Base-by-base conservation (phyloP, 1,284 basidiomycete genomes). In the Ustilago vetiveriae region DNA sequence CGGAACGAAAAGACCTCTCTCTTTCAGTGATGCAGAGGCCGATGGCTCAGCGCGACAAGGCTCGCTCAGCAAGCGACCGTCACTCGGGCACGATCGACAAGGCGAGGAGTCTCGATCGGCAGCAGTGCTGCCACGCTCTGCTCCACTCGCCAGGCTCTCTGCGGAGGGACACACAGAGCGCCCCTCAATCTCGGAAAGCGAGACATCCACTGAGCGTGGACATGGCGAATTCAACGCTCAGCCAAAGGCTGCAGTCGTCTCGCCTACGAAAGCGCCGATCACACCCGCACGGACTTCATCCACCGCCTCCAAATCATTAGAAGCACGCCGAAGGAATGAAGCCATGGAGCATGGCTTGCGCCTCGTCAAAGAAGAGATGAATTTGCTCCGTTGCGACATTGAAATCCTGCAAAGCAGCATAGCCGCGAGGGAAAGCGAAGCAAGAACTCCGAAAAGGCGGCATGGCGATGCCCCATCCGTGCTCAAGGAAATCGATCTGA, bases 291-390 rank as follows among this genome's bases (percentile, higher is more conserved):
- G 65, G 21, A 62, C 57, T 0, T 68, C 65, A 1, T 69, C 66
- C 13, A 57, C 54, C 6, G 43, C 49, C 4, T 53, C 66, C n/a
- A 64, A 59, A n/a, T 51, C 59, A n/a, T 39, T 41, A 4, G 66
- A 69, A 24, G 55, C 59, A 4, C 59, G 59, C 3, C 51, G 60
- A 6, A 33, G 66, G 14, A 58, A 63, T 32, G 55, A 64, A 29
- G 59, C 55, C 19, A 53, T 64, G 51, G 66, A 69, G 46, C 45
- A 59, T 16, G 39, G 46, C 0, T 37, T 69, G 17, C 66, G 59
- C 5, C 40, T 57, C 10, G 35, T 69, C 52, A 69, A 59, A 30
- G 66, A 69, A 24, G 67, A 70, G 32, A 37, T 66, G 45, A 58
- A 57, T 23, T 26, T 59, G n/a, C 62, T 65, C 0, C 32, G 51